A percentile compares a stretch with the other conserved stretches of the same genome.
phyloP scores from a whole-genome alignment of 345 rosid genomes.

The Boechera retrofracta region DNA sequence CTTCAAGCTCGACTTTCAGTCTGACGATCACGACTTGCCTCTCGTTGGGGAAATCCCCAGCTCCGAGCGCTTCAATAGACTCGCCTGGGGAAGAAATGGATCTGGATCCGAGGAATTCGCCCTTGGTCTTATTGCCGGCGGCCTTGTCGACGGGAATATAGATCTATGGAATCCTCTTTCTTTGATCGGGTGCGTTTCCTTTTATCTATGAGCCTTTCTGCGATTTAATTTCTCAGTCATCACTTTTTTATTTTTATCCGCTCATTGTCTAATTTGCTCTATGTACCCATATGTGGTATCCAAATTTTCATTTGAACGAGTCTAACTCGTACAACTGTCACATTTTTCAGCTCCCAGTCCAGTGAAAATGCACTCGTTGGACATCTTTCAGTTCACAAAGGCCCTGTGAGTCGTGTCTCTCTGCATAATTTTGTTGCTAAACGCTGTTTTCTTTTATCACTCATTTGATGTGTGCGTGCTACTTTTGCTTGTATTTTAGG shows the following conservation, averaged over 20 bases:
- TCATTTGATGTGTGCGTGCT: not conserved
- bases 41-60: constrained; percentile 79
- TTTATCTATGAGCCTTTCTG: not conserved
- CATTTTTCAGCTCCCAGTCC: constrained; percentile 62
- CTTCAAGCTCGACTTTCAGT: constrained; percentile 95
- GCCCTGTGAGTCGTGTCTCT: constrained; percentile 76
- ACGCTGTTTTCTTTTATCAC: constrained; percentile 9
- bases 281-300: not conserved
- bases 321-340: constrained; percentile 26
- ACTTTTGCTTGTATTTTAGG: constrained; percentile 53
- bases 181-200: constrained; percentile 67
- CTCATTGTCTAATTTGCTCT: not conserved
- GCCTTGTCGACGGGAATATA: constrained; percentile 89
- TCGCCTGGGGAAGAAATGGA: constrained; percentile 93
- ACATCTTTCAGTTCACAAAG: constrained; percentile 83
- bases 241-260: not conserved
- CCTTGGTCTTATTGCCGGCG: constrained; percentile 94
- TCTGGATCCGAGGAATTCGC: constrained; percentile 77
- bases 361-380: constrained; percentile 69
- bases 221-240: not conserved
- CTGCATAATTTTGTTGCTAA: not conserved
- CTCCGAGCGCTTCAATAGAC: constrained; percentile 93
- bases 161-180: constrained; percentile 86
- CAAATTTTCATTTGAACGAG: constrained; percentile 9
- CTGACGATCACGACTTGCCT: constrained; percentile 81